These are phyloP conservation scores for Suillus ampliporus DNA, from an alignment of 768 basidiomycete genomes.

Conservation along the genomic window DNA sequence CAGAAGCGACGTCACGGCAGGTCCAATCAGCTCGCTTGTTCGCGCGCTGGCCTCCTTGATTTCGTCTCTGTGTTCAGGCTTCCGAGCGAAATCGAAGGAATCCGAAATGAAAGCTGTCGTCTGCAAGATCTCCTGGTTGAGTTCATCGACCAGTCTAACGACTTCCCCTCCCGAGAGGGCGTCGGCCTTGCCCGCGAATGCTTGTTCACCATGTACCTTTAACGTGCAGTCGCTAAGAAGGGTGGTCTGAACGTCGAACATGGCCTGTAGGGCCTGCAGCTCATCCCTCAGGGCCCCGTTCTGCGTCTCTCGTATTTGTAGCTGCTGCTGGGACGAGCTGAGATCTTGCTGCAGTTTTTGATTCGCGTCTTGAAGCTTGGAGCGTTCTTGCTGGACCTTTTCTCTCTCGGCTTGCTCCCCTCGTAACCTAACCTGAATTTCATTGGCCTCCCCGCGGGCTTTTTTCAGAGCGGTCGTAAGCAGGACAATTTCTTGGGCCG, in stretches of 20 bases:
- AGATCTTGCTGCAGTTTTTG: constrained; percentile 25
- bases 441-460: constrained; percentile 16
- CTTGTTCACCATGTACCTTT: constrained; percentile 49
- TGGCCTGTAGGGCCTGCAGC: constrained; percentile 28
- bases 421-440: constrained; percentile 24
- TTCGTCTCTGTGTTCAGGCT: constrained; percentile 24
- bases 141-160: constrained; percentile 39
- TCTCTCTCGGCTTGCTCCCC: constrained; percentile 24
- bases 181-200: constrained; percentile 51
- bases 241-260: constrained; percentile 33
- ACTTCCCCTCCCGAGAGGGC: constrained; percentile 50
- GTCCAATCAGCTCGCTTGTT: constrained; percentile 39
- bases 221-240: constrained; percentile 41
- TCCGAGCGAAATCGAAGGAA: constrained; percentile 37
- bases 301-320: constrained; percentile 30
- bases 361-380: constrained; percentile 8
- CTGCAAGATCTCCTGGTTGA: constrained; percentile 58
- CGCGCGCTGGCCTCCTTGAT: constrained; percentile 33
- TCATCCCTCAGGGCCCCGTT: constrained; percentile 32
- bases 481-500: constrained; percentile 22
- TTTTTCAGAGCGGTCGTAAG: constrained; percentile 16
- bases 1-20: constrained; percentile 31
- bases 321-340: constrained; percentile 23
- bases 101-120: constrained; percentile 51
- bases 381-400: constrained; percentile 24